Evolutionary conservation across 1,139 yeast genomes (phyloP), one percentile per base, ranked within the genome.

Genomic region (Lodderomyces beijingensis): DNA sequence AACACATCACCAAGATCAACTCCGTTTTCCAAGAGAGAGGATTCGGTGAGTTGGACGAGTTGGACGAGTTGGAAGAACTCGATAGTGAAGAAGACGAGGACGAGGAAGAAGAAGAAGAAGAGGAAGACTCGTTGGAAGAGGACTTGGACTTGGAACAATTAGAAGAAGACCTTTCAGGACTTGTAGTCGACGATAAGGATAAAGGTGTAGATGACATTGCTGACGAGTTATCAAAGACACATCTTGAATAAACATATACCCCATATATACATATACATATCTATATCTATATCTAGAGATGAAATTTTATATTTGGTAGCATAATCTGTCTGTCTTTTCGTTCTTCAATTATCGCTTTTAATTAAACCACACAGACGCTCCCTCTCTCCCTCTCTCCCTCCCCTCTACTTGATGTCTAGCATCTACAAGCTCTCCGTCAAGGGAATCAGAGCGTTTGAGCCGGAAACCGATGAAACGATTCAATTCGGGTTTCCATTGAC

Each of bases 401-500:
- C n/a, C n/a, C n/a, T n/a, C n/a, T n/a, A 19, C 21, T 10, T 19
- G 14, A 81, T 80, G 89, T 78, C 89, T 11, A 74, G 80, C 34
- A 70, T 82, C 5, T 77, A 74, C 46, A 80, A 87, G 62, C 79
- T 93, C 20, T 82, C 95, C 1, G 82, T 93, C 20, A 83, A 81
- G 39, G 99, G 99, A 21, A 77, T 93, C 4, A 66, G 99, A 30
- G 88, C 97, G 0, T 93, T 91, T 52, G 93, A 85, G 44, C 81
- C 87, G 12, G 79, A 80, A 42, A 76, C 78, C 31, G 71, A 86
- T 18, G 96, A 91, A 50, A 82, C 89, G 2, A 87, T 93, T 40
- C 87, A 85, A 50, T 93, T 93, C 57, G 91, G 91, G 8, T 76
- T 77, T 30, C 99, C 99, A 0, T 60, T 93, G 49, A 93, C 98